A percentile compares a stretch with the other conserved stretches of the same genome.
phyloP scores from a whole-genome alignment of 2,329 filamentous ascomycete genomes.

The Ophiocordyceps polyrhachis-furcata region DNA sequence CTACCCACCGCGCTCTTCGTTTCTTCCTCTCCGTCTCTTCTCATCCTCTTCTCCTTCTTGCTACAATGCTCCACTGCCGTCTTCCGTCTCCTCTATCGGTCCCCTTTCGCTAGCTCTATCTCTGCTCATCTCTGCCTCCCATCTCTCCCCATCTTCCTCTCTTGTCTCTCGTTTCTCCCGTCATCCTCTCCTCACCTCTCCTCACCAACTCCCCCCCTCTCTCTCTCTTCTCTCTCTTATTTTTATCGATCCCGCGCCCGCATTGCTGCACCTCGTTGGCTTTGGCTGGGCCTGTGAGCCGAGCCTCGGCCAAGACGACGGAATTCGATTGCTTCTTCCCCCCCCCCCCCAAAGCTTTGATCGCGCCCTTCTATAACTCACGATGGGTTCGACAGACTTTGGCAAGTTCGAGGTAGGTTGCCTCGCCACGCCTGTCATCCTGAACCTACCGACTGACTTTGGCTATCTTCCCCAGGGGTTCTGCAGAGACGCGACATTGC shows the following conservation, averaged over 20 bases:
- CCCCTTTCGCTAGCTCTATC: neutral
- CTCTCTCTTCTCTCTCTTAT: neutral
- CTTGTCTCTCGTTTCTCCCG: neutral
- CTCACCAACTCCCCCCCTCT: neutral
- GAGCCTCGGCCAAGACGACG: neutral
- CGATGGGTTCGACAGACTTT: slow-evolving; percentile 43
- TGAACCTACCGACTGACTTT: slow-evolving; percentile 7
- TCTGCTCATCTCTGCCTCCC: neutral
- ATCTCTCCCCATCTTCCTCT: neutral
- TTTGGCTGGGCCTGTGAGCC: neutral
- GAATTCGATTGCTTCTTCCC: neutral
- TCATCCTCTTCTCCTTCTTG: too few species aligned
- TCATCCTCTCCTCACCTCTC: neutral
- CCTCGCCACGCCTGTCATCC: neutral
- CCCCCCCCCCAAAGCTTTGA: neutral
- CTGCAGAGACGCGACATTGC: slow-evolving; percentile 67
- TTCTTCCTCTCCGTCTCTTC: too few species aligned
- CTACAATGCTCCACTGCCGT: too few species aligned
- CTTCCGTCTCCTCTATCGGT: too few species aligned
- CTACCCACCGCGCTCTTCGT: too few species aligned
- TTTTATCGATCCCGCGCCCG: neutral
- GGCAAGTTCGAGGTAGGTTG: slow-evolving; percentile 37
- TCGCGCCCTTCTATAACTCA: slow-evolving; percentile 5
- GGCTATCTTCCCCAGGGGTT: slow-evolving; percentile 41
- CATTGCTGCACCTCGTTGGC: neutral